These are phyloP conservation scores for Mycena crocata DNA, from an alignment of 768 basidiomycete species.

Conservation along the genomic window DNA sequence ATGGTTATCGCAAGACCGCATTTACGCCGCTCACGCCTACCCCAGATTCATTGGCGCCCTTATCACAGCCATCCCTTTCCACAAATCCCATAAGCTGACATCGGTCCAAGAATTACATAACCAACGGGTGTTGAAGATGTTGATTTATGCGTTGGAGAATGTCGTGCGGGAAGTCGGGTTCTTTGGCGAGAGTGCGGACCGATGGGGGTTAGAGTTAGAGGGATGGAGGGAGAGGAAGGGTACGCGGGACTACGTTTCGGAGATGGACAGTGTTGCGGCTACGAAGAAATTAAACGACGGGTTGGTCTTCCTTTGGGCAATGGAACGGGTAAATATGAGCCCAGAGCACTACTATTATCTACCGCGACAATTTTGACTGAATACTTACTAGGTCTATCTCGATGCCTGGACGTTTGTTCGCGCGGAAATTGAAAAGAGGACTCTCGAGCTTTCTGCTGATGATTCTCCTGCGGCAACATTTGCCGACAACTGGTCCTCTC, in stretches of 20 bases:
- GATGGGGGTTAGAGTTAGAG: slow-evolving; percentile 58
- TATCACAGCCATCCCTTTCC: slow-evolving; percentile 69
- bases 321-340: slow-evolving; percentile 78
- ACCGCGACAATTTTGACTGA: neutral
- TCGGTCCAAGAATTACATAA: slow-evolving; percentile 51
- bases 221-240: slow-evolving; percentile 66
- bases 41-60: slow-evolving; percentile 77
- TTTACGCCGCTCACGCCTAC: slow-evolving; percentile 81
- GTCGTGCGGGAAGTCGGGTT: slow-evolving; percentile 68
- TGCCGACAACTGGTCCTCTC: slow-evolving; percentile 70
- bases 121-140: slow-evolving; percentile 55
- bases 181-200: slow-evolving; percentile 63
- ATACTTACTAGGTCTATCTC: slow-evolving; percentile 66
- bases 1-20: slow-evolving; percentile 79
- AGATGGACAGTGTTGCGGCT: slow-evolving; percentile 68
- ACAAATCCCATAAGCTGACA: slow-evolving; percentile 43
- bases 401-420: slow-evolving; percentile 73
- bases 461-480: slow-evolving; percentile 57
- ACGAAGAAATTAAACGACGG: slow-evolving; percentile 67
- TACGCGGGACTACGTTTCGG: slow-evolving; percentile 78
- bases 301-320: slow-evolving; percentile 80
- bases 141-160: slow-evolving; percentile 67
- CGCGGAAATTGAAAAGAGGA: slow-evolving; percentile 24
- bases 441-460: slow-evolving; percentile 13
- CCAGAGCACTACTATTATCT: slow-evolving; percentile 1